Evolutionary conservation across 768 basidiomycete genomes (phyloP), one percentile per base, ranked within the genome.

Genomic region (Termitomyces sp.): DNA sequence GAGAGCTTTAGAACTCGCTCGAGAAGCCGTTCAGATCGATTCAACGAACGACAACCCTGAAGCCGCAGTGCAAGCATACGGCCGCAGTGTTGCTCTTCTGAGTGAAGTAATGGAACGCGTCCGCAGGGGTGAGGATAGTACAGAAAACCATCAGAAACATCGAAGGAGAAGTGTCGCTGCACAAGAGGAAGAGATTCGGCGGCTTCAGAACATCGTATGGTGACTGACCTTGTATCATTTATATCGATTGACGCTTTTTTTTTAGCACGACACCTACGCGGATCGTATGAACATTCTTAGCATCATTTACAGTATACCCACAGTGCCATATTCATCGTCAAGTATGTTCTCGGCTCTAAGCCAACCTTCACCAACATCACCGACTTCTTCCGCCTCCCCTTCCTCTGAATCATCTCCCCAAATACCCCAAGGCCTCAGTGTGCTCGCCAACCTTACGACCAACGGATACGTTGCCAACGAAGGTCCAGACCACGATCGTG

Each of bases 91-190:
- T 44, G 84, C 89, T 45, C 78, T 96, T 30, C 78, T 96, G 31
- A 91, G 88, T 66, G 91, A 93, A 71, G 94, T 96, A 54, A 96
- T 96, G 94, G 90, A 92, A 66, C 78, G 93, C 42, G 94, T 95
- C 2, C 81, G 89, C 72, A 81, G 87, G 67, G 91, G 91, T 4
- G 93, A 95, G 72, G 89, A 93, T 67, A 85, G 83, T 61, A 85
- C 85, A 30, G 90, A 91, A n/a, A 34, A 48, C 41, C 73, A 74
- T 59, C 78, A 85, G 68, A 77, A 80, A 64, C 80, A 74, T 61
- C 81, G 88, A 62, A 83, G 87, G 59, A 82, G 88, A 68, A 91
- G 89, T 66, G 85, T 91, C 16, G 87, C 90, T n/a, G 93, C 93
- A 24, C 91, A 93, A 70, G 88, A 92, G 70, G 94, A 95, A 67